Base-by-base conservation (phyloP, 306 rosid species). In the Ormosia semicastrata region DNA sequence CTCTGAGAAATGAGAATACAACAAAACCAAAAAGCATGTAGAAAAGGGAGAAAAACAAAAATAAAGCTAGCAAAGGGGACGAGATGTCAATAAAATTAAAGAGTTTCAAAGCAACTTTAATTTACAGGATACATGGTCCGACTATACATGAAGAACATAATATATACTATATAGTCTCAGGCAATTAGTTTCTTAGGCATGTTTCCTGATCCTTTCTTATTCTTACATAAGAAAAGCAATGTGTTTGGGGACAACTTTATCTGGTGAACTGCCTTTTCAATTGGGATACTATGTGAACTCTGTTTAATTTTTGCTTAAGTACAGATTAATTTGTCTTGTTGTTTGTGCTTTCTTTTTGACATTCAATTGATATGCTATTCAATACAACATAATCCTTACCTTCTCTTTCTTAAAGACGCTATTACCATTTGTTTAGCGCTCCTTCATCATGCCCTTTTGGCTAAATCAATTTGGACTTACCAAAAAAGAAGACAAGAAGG, bases 271-370 rank as follows among this genome's bases (percentile, higher is more conserved):
- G 33, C 79, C 90, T 89, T 88, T 88, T 76, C 86, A 89, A 85
- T 66, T 17, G 58, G 88, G 88, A 86, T 70, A 89, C 88, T 77
- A 86, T 84, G 88, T 82, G 75, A 81, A 81, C 81, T 40, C 24
- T 82, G 53, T 79, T 87, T 85, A 83, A 54, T 75, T 78, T 75
- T 83, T 70, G 81, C 63, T 63, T 80, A 88, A 93, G 94, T 89
- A 82, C 88, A 80, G 12, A 54, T 75, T 77, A 82, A 85, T 90
- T 89, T 82, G 90, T 89, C 94, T 88, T 88, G 94, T 89, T 91
- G 91, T 89, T 88, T 89, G 97, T 84, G 90, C 85, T 82, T 76
- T 84, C 58, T 82, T 80, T 83, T 87, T 81, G 65, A 81, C 78
- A 76, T 75, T 72, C 85, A 49, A 60, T 64, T 65, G 84, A 78